phyloP scores from a whole-genome alignment of 495 filamentous ascomycete genomes.

The Podospora bellae-mahoneyi region DNA sequence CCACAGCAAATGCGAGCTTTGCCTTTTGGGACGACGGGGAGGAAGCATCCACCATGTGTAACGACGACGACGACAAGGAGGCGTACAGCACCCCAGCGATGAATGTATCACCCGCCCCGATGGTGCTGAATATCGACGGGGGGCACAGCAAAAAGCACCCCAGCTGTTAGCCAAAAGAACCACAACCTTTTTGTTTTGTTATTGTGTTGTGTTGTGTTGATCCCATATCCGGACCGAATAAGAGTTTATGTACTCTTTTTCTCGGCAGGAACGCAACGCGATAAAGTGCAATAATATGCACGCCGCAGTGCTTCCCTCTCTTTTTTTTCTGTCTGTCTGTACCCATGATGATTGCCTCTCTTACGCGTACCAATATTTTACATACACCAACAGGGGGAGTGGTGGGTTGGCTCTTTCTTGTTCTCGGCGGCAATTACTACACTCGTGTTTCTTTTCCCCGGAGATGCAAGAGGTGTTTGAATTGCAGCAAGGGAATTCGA shows the following conservation, averaged over 20 bases:
- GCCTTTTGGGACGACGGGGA: slow-evolving; percentile 32
- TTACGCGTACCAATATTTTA: neutral
- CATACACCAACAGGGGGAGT: neutral
- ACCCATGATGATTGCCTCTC: neutral
- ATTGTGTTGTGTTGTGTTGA: neutral
- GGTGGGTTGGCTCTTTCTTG: neutral
- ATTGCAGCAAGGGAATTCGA: neutral
- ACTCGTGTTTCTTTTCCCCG: neutral
- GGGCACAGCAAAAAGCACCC: neutral
- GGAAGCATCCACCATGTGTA: slow-evolving; percentile 24
- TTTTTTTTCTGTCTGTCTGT: neutral
- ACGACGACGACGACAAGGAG: slow-evolving; percentile 24
- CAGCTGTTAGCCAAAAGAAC: slow-evolving; percentile 23
- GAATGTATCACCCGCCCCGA: slow-evolving; percentile 74
- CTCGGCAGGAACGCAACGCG: neutral
- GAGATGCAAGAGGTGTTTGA: neutral
- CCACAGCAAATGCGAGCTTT: slow-evolving; percentile 61
- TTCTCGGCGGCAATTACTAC: neutral
- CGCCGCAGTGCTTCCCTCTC: neutral
- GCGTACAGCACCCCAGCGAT: slow-evolving; percentile 68
- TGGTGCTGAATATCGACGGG: slow-evolving; percentile 44
- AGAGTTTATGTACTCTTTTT: neutral
- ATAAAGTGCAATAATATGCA: neutral
- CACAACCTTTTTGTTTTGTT: too few species aligned
- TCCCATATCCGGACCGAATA: neutral